A percentile compares a stretch with the other conserved stretches of the same genome.
Conservation (phyloP, 345 rosid species). For the Odontarrhena argentea region DNA sequence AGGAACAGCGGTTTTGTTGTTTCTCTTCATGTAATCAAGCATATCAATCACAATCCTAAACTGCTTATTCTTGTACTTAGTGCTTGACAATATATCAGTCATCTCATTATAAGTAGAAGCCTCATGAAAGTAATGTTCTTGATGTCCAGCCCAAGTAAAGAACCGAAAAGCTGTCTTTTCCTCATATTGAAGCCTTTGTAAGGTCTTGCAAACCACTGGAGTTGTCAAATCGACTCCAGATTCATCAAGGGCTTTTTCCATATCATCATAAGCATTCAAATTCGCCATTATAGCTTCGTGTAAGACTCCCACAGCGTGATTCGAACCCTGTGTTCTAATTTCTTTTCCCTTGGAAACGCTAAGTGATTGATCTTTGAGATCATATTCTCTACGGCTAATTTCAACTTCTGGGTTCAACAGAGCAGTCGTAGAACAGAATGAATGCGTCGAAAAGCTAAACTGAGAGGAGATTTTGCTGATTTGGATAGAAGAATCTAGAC, state of each 20-base stretch:
- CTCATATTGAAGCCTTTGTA: conserved; percentile 69
- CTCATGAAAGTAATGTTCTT: conserved; percentile 66
- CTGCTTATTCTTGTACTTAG: conserved; percentile 76
- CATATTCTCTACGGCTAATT: background rate
- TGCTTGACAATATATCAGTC: conserved; percentile 82
- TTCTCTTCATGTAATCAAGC: conserved; percentile 87
- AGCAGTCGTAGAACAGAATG: conserved; percentile 35
- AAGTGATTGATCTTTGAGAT: conserved; percentile 16
- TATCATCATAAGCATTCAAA: conserved; percentile 45
- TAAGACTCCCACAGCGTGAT: conserved; percentile 51
- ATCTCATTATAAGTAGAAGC: conserved; percentile 62
- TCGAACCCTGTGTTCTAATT: conserved; percentile 25
- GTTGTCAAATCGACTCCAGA: conserved; percentile 57
- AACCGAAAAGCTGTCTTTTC: conserved; percentile 79
- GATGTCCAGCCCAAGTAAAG: conserved; percentile 78
- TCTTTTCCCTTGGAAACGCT: conserved; percentile 28
- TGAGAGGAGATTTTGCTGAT: background rate
- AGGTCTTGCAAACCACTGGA: conserved; percentile 59
- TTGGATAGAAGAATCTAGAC: conserved; percentile 10
- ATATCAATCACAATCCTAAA: conserved; percentile 78
- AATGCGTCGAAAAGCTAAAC: background rate
- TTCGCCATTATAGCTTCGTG: conserved; percentile 52
- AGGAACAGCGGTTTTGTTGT: conserved; percentile 53
- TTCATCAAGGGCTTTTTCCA: conserved; percentile 67
- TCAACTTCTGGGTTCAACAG: background rate